Evolutionary conservation across 2,329 filamentous ascomycete species (phyloP), one percentile per base, ranked within the genome.

Genomic region (Fusarium zealandicum): DNA sequence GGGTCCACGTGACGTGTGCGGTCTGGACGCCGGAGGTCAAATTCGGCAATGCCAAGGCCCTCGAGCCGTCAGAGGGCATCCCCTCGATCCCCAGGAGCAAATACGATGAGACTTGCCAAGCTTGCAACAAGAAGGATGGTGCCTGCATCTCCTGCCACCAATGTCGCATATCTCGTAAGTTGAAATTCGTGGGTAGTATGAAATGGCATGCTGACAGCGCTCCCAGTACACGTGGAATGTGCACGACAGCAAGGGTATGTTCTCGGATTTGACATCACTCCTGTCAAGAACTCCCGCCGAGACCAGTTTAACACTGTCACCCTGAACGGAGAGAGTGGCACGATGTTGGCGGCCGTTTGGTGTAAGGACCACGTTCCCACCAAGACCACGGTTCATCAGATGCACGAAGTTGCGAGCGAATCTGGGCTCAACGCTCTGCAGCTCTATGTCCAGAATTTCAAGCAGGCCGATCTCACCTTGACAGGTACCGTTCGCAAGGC

Each of bases 401-500:
- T 97, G 79, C 83, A 90, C 58, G 92, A 97, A 62, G 72, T 84
- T 17, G 86, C 89, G 10, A 86, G 88, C 49, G 86, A 89, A 16
- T 80, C 80, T n/a, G 86, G 86, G n/a, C 75, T 86, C 46, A 96
- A 88, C 65, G 92, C 90, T 9, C 77, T 99, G 42, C 92, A 97
- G 72, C 80, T 96, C 20, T 99, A 90, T 71, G 90, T 89, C 37
- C 88, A 89, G 63, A 92, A 88, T 52, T 97, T 92, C 79, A 99
- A 99, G 74, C 93, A 98, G 75, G 93, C 95, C 8, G 95, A 99
- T 70, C 82, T 93, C 33, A 86, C 90, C 3, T 78, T 97, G 65
- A 97, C 93, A 3, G 95, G 95, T 22, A 97, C 93, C 14, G 91
- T 95, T 17, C 89, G 95, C 48, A 97, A 96, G 74, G 93, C 95